A percentile compares a stretch with the other conserved stretches of the same genome.
Conservation (phyloP, 306 rosid species). For the Lathyrus aphaca region DNA sequence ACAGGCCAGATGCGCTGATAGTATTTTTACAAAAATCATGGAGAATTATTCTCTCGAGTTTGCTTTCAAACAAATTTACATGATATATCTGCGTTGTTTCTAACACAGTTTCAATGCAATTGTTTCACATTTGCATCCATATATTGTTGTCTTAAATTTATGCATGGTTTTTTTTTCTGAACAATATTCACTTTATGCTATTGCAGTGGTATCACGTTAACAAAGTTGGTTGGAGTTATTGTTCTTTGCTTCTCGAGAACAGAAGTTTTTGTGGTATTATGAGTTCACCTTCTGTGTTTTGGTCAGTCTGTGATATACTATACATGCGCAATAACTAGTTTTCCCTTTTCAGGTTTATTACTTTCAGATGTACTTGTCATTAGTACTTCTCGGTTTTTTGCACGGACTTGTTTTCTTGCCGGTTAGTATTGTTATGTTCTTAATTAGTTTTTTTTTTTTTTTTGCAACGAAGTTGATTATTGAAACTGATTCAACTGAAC, state of each 20-base stretch:
- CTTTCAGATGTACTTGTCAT: constrained; percentile 89
- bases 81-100: constrained; percentile 13
- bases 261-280: constrained; percentile 94
- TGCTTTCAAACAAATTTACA: constrained; percentile 22
- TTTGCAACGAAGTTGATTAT: constrained; percentile 2
- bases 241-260: constrained; percentile 97
- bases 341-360: constrained; percentile 78
- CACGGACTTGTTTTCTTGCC: constrained; percentile 98
- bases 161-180: constrained; percentile 16
- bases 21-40: constrained; percentile 16
- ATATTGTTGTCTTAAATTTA: constrained; percentile 17
- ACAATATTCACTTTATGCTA: constrained; percentile 24
- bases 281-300: constrained; percentile 28
- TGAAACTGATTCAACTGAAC: neutral
- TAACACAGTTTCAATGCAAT: constrained; percentile 9
- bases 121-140: constrained; percentile 29
- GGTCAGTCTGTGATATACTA: neutral
- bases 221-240: constrained; percentile 93
- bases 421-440: constrained; percentile 52
- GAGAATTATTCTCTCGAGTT: constrained; percentile 22
- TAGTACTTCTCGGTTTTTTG: constrained; percentile 94
- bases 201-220: constrained; percentile 91
- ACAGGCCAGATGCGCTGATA: neutral
- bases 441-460: neutral
- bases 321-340: constrained; percentile 12